Evolutionary conservation across 805 yeast genomes (phyloP), one percentile per base, ranked within the genome.

Genomic region (Yarrowia sp.): DNA sequence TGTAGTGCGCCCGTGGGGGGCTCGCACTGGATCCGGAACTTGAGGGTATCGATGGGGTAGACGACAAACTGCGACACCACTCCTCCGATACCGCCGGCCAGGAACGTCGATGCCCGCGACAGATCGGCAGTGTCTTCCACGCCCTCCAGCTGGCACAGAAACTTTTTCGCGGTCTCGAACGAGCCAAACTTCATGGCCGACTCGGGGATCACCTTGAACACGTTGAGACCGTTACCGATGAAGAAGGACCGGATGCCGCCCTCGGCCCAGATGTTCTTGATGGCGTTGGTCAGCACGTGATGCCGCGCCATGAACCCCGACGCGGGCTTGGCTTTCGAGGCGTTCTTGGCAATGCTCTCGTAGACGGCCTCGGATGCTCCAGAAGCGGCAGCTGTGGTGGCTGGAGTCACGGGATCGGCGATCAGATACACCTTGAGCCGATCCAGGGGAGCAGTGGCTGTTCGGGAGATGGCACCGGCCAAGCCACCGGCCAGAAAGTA

Each of bases 131-230:
- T 84, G 75, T 89, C 93, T 12, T 83, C 82, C 8, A 87, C 87
- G 14, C 97, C 97, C 78, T 92, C 97, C 8, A 93, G 70, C 36
- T 80, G 77, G 22, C 97, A 89, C 75, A 95, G 81, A 38, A 89
- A 75, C 69, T 90, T 82, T 75, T 95, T 95, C 0, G 93, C 88
- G 5, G 92, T 85, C 77, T 94, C 99, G 77, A 95, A 94, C 4
- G 97, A 87, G 3, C 99, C 98, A 79, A 95, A 94, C 76, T 95
- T 95, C 86, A 94, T 94, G 1, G 98, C 98, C 45, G 97, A 89
- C 77, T 94, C 99, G 0, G 99, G 99, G 75, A 95, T 91, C 22
- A 94, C 97, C 77, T 94, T 94, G 68, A 93, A 74, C n/a, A 90
- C 91, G 77, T 95, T 95, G 58, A 94, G 81, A 0, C 98, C 98